Base-by-base conservation (phyloP, 805 yeast species). In the Candida palmyrensis region DNA sequence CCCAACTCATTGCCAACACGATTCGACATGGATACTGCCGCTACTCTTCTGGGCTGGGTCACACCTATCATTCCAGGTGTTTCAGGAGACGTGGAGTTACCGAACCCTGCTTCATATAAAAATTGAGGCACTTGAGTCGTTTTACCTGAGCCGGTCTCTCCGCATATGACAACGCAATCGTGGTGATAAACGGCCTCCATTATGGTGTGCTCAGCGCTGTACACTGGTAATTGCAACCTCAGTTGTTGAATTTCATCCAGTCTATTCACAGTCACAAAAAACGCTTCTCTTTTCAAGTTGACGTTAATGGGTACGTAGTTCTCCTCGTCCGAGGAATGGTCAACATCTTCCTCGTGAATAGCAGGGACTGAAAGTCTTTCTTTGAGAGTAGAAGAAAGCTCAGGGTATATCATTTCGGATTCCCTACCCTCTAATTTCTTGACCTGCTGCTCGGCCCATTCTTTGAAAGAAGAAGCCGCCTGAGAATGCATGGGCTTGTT, bases 121-220 rank as follows among this genome's bases (percentile, higher is more conserved):
- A 92, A 92, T 54, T 92, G 99, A 0, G 99, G 98, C 4, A 92
- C 89, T 59, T 92, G 99, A 0, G 99, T 92, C 1, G 98, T 92
- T 56, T 92, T 92, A 59, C 98, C 98, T 2, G 97, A 88, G 47
- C 98, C 98, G 1, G 98, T 92, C 48, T 89, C 97, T 68, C 98
- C 98, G 63, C 97, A 90, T 17, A 92, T 71, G 10, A 92, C 81
- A 0, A 89, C 78, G 39, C 90, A 82, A 48, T 89, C 96, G 50
- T 90, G 84, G 49, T 90, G 94, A 52, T 84, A 85, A 32, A 92
- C 75, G 1, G 96, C 95, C 54, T 92, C 99, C 97, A 92, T 87
- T 31, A 92, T 84, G 35, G 78, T 68, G 53, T 86, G 95, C 50
- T 92, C 99, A 55, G 87, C 95, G 5, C 81, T 81, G 41, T 75